A percentile compares a stretch with the other conserved stretches of the same genome.
Conservation (phyloP, 2,329 filamentous ascomycete species). For the Rutstroemia sp. region DNA sequence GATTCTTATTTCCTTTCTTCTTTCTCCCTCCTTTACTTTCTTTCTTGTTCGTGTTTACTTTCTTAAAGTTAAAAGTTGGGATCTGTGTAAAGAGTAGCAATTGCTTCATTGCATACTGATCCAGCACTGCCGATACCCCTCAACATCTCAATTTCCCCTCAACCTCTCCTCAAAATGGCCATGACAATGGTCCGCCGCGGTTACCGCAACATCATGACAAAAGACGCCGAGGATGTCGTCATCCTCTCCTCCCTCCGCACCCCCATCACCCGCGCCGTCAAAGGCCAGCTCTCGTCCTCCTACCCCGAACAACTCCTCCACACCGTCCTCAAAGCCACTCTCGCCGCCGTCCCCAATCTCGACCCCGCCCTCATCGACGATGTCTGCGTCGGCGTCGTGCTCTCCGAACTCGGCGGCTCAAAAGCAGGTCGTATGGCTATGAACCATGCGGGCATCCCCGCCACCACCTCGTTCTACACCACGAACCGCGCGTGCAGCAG, state of each 20-base stretch:
- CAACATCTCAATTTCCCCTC: neutral
- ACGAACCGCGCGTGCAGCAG: slow-evolving; percentile 83
- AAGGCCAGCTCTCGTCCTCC: slow-evolving; percentile 76
- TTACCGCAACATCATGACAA: slow-evolving; percentile 64
- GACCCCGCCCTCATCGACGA: slow-evolving; percentile 67
- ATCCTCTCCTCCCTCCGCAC: slow-evolving; percentile 88
- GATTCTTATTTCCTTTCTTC: neutral
- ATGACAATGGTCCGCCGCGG: slow-evolving; percentile 46
- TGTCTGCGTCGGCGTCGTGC: slow-evolving; percentile 78
- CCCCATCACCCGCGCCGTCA: slow-evolving; percentile 75
- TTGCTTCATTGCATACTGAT: too few species aligned
- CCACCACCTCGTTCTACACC: slow-evolving; percentile 70
- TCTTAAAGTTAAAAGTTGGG: neutral
- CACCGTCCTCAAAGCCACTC: slow-evolving; percentile 56
- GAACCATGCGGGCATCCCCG: slow-evolving; percentile 72
- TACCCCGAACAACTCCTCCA: slow-evolving; percentile 86
- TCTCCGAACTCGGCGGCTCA: slow-evolving; percentile 82
- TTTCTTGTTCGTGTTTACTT: neutral
- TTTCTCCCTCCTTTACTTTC: neutral
- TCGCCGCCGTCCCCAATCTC: slow-evolving; percentile 65
- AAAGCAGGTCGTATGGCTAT: slow-evolving; percentile 91
- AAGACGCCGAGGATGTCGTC: slow-evolving; percentile 74
- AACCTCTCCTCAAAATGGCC: slow-evolving; percentile 4
- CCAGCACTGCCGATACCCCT: neutral
- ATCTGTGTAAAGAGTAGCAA: too few species aligned